phyloP scores from a whole-genome alignment of 306 rosid genomes.

The Prunus salicina region DNA sequence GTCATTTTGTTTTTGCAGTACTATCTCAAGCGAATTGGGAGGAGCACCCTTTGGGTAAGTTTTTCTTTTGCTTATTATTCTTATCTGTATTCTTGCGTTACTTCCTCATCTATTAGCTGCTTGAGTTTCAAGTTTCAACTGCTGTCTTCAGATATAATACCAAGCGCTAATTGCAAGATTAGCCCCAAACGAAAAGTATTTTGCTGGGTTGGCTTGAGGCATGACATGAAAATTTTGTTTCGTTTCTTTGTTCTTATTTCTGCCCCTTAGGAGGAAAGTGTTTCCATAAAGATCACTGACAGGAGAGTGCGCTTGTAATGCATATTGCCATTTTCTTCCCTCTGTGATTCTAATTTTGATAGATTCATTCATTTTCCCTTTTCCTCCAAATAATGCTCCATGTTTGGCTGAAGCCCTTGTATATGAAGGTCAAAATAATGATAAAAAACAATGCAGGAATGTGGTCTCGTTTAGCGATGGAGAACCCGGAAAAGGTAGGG shows the following conservation, averaged over 20 bases:
- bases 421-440: background rate
- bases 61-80: background rate
- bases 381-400: background rate
- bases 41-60: conserved; percentile 96
- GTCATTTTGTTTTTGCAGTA: conserved; percentile 45
- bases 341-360: background rate
- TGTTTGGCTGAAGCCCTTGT: background rate
- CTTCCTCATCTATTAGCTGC: background rate
- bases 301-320: background rate
- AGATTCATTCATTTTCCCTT: background rate
- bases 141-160: background rate
- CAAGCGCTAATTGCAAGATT: background rate
- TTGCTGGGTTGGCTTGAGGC: background rate
- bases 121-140: background rate
- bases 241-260: background rate
- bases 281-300: background rate
- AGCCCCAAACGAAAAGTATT: background rate
- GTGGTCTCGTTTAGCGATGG: conserved; percentile 94
- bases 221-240: background rate
- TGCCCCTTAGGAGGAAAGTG: background rate
- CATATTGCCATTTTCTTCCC: background rate
- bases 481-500: conserved; percentile 53
- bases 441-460: conserved; percentile 48
- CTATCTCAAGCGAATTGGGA: conserved; percentile 71
- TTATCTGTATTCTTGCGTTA: background rate